These are phyloP conservation scores for Ophiostoma sp. DNA, from an alignment of 2,329 filamentous ascomycete genomes.

Conservation along the genomic window DNA sequence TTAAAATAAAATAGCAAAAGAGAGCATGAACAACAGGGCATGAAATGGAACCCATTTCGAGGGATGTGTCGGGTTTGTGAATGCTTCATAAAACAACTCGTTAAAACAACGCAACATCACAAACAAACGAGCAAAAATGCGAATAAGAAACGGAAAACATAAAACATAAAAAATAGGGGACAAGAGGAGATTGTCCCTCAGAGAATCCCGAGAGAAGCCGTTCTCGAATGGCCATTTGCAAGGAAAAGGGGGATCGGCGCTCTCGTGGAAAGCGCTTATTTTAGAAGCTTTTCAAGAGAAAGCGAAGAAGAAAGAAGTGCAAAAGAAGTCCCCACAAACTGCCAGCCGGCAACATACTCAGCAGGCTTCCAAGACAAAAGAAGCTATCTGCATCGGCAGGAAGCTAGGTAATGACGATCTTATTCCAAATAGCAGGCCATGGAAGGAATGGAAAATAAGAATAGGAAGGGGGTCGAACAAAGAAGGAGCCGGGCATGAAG, in stretches of 20 bases:
- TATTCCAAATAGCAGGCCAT: conserved; percentile 3
- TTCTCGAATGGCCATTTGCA: neutral
- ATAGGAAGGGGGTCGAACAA: neutral
- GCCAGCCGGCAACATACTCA: conserved; percentile 8
- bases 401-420: neutral
- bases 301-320: neutral
- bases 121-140: neutral
- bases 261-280: conserved; percentile 3
- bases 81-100: neutral
- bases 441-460: neutral
- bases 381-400: neutral
- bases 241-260: neutral
- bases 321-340: neutral
- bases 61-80: neutral
- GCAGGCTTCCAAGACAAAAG: neutral
- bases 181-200: neutral
- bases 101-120: neutral
- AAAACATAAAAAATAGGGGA: neutral
- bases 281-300: neutral
- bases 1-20: neutral
- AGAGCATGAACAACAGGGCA: neutral
- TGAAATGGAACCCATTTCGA: neutral
- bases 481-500: neutral
- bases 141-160: neutral
- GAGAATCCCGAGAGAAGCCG: neutral